Base-by-base conservation (phyloP, 306 rosid species). In the Parietaria judaica region DNA sequence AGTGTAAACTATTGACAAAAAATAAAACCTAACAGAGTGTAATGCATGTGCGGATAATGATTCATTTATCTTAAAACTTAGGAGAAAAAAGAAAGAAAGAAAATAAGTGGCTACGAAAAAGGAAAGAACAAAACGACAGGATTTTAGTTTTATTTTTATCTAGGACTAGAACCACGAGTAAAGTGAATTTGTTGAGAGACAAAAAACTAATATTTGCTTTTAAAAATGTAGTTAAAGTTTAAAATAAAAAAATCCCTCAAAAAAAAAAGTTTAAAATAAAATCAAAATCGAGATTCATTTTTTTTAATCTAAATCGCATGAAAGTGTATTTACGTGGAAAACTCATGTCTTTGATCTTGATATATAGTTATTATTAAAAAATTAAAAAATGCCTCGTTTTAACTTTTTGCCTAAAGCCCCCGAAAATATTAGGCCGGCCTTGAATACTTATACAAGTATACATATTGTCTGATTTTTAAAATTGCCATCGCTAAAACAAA, bases 1-100 rank as follows among this genome's bases (percentile, higher is more conserved):
- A 51, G 4, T 15, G 8, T 4, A 9, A 36, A 39, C 58, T 8
- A 67, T 6, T 1, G 47, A 54, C 13, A 50, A 36, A 35, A 6
- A 48, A 55, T 16, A 45, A 41, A 34, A 58, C 38, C 10, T 58
- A 39, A 14, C 36, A 15, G 62, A 43, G 58, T 23, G 31, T 58
- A 49, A 47, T 64, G n/a, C 70, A 65, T 60, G 67, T 65, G 67
- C 46, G 49, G 46, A 51, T 65, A 48, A 72, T 65, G 62, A 72
- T 46, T 51, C 70, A 64, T 31, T 51, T 51, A 49, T 49, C 9
- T 49, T 7, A 48, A 60, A 34, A 2, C 0, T 7, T 39, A 11
- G 37, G 12, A 51, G 0, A 15, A n/a, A 31, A 13, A 4, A 4
- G 5, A 23, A 56, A 31, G 12, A 3, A 4, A 58, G n/a, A 15